phyloP scores from a whole-genome alignment of 345 rosid species.

The rapeseed (Brassica napus) region DNA sequence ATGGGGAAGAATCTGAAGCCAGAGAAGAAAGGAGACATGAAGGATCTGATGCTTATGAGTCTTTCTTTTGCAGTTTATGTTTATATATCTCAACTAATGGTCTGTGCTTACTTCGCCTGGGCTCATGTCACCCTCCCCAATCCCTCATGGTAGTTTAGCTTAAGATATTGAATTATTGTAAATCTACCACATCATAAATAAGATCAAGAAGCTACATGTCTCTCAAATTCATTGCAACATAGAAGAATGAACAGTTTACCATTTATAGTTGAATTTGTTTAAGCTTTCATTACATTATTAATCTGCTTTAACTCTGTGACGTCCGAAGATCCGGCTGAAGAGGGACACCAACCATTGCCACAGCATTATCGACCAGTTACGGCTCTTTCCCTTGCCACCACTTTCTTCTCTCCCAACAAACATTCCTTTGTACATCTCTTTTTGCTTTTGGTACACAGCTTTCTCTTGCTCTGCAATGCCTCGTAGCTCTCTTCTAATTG shows the following conservation, averaged over 20 bases:
- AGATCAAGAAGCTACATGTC: background rate
- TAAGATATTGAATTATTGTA: constrained; percentile 13
- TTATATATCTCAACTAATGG: constrained; percentile 75
- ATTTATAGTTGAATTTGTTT: background rate
- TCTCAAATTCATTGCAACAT: constrained; percentile 14
- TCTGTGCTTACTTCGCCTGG: constrained; percentile 79
- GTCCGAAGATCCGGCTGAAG: constrained; percentile 15
- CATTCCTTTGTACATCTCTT: constrained; percentile 81
- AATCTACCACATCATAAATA: constrained; percentile 18
- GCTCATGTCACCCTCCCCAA: constrained; percentile 50
- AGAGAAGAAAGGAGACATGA: constrained; percentile 72
- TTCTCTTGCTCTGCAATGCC: constrained; percentile 77
- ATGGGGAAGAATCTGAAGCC: constrained; percentile 23
- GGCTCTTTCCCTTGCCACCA: constrained; percentile 39
- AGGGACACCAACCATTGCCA: constrained; percentile 31
- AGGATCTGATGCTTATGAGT: constrained; percentile 72
- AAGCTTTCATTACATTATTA: constrained; percentile 4
- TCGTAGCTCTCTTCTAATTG: constrained; percentile 72
- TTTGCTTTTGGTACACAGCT: constrained; percentile 78
- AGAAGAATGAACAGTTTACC: background rate
- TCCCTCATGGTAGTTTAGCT: constrained; percentile 56
- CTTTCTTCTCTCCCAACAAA: constrained; percentile 61
- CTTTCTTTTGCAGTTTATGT: constrained; percentile 87
- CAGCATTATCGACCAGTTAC: constrained; percentile 44
- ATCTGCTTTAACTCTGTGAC: constrained; percentile 33